Evolutionary conservation across 805 yeast genomes (phyloP).

Genomic region (Metschnikowia picachoensis): DNA sequence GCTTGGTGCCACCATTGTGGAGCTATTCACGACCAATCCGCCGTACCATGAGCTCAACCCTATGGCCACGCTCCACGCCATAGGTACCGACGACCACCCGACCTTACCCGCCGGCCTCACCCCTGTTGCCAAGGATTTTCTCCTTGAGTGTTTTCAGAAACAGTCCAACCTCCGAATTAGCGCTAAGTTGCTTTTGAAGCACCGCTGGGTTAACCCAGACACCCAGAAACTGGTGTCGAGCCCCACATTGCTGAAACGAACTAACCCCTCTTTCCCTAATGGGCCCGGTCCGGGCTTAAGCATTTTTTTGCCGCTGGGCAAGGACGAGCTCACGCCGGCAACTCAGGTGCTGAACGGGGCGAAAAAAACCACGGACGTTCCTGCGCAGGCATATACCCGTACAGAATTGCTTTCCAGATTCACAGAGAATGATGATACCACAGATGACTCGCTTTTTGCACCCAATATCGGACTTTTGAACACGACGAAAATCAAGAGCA

Average conservation of each 20-base stretch:
- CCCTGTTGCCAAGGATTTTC: constrained; percentile 48
- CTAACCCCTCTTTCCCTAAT: not conserved
- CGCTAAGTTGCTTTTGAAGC: constrained; percentile 53
- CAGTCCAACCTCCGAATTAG: constrained; percentile 56
- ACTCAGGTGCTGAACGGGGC: constrained; percentile 6
- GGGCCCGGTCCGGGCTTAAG: not conserved
- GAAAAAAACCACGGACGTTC: constrained; percentile 1
- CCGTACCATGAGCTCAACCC: constrained; percentile 77
- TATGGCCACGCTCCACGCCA: constrained; percentile 79
- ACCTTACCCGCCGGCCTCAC: constrained; percentile 56
- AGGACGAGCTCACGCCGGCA: constrained; percentile 5
- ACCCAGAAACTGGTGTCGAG: not conserved
- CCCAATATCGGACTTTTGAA: not conserved
- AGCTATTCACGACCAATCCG: constrained; percentile 79
- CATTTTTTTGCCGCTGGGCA: not conserved
- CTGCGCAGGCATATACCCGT: constrained; percentile 16
- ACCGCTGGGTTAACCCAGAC: constrained; percentile 51
- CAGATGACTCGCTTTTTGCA: not conserved
- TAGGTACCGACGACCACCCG: constrained; percentile 71
- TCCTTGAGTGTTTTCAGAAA: constrained; percentile 66
- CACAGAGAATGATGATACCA: constrained; percentile 19
- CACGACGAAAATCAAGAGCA: not conserved
- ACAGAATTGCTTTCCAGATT: constrained; percentile 30
- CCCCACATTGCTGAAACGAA: not conserved
- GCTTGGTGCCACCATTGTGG: constrained; percentile 90